Base-by-base conservation (phyloP, 2,329 filamentous ascomycete genomes). In the Geosmithia flava region DNA sequence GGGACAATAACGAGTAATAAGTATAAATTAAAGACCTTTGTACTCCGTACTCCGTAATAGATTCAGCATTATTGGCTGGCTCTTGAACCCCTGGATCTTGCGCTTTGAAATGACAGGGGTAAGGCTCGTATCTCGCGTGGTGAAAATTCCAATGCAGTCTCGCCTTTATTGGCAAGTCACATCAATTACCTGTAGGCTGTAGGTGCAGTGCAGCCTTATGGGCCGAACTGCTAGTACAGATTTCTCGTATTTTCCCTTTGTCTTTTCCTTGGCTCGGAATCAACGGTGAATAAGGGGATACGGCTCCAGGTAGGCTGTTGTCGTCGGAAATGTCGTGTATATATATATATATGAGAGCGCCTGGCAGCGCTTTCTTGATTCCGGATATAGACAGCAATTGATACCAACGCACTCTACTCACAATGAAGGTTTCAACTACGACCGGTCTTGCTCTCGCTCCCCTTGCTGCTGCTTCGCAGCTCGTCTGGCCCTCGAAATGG, bases 401-500 rank as follows among this genome's bases (percentile, higher is more conserved):
- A n/a, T n/a, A 6, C 33, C 33, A 37, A 13, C 33, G 33, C 33
- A 37, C 33, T 37, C 33, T 16, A 11, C 11, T 11, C 33, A 37
- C 33, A 37, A 37, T 37, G 33, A 37, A 37, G 33, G 11, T 37
- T 13, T 37, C 33, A 37, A 37, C 33, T 37, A 37, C 33, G 15
- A 16, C 33, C 15, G 33, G 33, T 16, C 33, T 37, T 37, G 33
- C 13, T 37, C 33, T 37, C 6, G 33, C 33, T 37, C 33, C 50
- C 17, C 16, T 50, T 13, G 49, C 40, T 19, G 47, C 44, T 17
- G 52, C 49, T 10, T 47, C 47, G 2, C 52, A 56, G 33, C 33
- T 44, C n/a, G 48, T 54, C 30, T 56, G 55, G 55, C 55, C 55
- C 3, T 53, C 51, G 7, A 51, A 48, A 27, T 52, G 51, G 19